Evolutionary conservation across 805 yeast genomes (phyloP).

Genomic region (Wickerhamiella bombiphila): DNA sequence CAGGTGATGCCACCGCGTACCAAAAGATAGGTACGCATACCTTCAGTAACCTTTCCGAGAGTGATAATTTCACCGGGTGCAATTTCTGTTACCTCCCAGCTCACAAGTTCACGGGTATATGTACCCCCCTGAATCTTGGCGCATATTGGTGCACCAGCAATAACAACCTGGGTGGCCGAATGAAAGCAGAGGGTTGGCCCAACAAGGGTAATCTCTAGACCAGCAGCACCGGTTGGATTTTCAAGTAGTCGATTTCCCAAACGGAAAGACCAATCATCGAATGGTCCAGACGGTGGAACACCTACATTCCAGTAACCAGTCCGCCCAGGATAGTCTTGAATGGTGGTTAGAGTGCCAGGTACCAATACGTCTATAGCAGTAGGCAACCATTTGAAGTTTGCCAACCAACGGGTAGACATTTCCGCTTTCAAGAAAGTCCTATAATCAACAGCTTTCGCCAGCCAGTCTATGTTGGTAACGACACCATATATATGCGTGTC

Average conservation of each 20-base stretch:
- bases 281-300: conserved; percentile 96
- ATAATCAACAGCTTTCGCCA: conserved; percentile 71
- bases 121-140: conserved; percentile 35
- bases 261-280: conserved; percentile 84
- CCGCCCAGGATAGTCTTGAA: conserved; percentile 90
- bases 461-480: conserved; percentile 75
- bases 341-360: conserved; percentile 91
- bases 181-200: conserved; percentile 83
- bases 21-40: conserved; percentile 80
- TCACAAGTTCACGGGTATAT: background rate
- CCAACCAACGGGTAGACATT: conserved; percentile 75
- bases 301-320: conserved; percentile 71
- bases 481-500: conserved; percentile 81
- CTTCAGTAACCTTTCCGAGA: conserved; percentile 63
- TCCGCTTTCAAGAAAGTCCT: conserved; percentile 65
- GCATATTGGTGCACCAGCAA: conserved; percentile 94
- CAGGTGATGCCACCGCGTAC: conserved; percentile 87
- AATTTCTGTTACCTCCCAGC: conserved; percentile 53
- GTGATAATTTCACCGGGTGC: conserved; percentile 58
- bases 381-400: conserved; percentile 64
- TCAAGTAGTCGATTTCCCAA: conserved; percentile 84
- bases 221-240: conserved; percentile 67
- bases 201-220: conserved; percentile 68
- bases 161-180: conserved; percentile 56
- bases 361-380: conserved; percentile 67